Conservation (phyloP, 73 alveolate genomes). For the Tetrahymena elliotti region DNA sequence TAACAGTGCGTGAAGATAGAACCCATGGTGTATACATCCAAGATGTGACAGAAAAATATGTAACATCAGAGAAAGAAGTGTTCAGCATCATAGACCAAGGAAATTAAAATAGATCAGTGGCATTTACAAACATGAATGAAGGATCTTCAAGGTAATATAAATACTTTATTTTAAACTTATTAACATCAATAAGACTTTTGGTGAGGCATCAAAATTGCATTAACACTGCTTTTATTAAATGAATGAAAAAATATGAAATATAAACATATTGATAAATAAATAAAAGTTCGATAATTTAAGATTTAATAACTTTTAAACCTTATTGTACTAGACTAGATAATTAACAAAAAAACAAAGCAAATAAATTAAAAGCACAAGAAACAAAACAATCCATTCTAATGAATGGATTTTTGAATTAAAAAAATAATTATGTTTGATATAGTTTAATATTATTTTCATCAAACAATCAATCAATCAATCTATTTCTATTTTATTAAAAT, state of each 20-base stretch:
- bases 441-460: too few species aligned
- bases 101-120: slow-evolving; percentile 67
- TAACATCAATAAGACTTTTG: too few species aligned
- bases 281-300: background rate
- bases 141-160: slow-evolving; percentile 83
- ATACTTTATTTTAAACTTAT: slow-evolving; percentile 9
- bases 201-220: too few species aligned
- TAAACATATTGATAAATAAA: too few species aligned
- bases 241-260: background rate
- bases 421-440: too few species aligned
- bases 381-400: background rate
- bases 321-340: background rate
- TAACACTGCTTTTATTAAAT: background rate
- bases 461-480: too few species aligned
- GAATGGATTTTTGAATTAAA: background rate
- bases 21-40: slow-evolving; percentile 78
- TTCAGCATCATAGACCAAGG: slow-evolving; percentile 72
- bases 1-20: slow-evolving; percentile 76
- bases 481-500: too few species aligned
- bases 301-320: background rate
- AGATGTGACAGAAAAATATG: slow-evolving; percentile 71
- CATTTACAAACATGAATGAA: slow-evolving; percentile 80
- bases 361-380: too few species aligned
- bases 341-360: too few species aligned
- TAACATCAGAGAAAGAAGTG: slow-evolving; percentile 61